Percentiles rank a stretch among this genome's conserved stretches.
phyloP scores from a whole-genome alignment of 306 rosid genomes.

The Rosa rugosa region DNA sequence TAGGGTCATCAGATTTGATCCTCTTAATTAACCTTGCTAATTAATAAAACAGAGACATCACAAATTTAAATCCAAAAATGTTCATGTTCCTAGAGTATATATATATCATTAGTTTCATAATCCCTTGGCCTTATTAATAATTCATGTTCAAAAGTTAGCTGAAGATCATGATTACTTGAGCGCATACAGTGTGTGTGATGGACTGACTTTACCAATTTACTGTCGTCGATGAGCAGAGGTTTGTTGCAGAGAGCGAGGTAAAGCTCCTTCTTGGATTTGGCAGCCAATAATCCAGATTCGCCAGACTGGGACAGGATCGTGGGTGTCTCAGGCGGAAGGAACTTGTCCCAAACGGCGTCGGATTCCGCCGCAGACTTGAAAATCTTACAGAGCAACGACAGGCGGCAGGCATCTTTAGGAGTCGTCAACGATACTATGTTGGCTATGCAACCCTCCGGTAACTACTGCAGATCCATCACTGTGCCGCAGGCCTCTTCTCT shows the following conservation, averaged over 20 bases:
- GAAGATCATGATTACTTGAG: no score
- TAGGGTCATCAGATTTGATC: no score
- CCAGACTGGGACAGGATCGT: conserved; percentile 29
- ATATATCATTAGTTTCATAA: no score
- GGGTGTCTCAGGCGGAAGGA: conserved; percentile 46
- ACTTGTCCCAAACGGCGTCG: conserved; percentile 68
- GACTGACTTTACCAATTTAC: conserved; percentile 45
- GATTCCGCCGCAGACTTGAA: conserved; percentile 73
- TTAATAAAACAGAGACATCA: neutral
- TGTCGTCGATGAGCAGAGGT: conserved; percentile 54
- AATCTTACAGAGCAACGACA: conserved; percentile 42
- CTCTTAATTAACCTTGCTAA: no score
- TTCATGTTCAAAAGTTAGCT: no score
- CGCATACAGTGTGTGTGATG: neutral
- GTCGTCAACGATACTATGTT: conserved; percentile 54
- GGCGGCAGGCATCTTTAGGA: conserved; percentile 58
- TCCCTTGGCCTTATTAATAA: no score
- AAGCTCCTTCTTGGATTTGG: conserved; percentile 29
- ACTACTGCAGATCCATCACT: conserved; percentile 25
- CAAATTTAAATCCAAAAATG: no score
- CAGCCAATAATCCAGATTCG: neutral
- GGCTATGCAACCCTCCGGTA: conserved; percentile 75
- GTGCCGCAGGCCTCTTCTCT: neutral
- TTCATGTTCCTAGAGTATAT: no score
- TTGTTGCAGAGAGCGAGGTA: conserved; percentile 45